Evolutionary conservation across 2,329 filamentous ascomycete species (phyloP), one percentile per base, ranked within the genome.

Genomic region (Capronia coronata): DNA sequence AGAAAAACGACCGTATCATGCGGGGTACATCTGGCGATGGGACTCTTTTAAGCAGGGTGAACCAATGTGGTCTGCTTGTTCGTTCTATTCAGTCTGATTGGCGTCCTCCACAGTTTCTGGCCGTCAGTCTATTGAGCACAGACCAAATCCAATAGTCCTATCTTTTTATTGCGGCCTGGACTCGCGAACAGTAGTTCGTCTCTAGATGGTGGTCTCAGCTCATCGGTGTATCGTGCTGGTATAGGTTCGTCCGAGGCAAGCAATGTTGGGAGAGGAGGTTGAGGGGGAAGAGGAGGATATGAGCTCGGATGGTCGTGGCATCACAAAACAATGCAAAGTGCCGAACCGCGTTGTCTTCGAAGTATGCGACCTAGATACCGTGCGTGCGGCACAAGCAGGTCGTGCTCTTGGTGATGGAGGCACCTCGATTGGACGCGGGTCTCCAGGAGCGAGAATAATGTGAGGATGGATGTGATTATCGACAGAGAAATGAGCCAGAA

Each of bases 381-480:
- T 51, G 50, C 34, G 32, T 43, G 37, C 30, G 38, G 48, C 45
- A 51, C 37, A 45, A 38, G 41, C 23, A 47, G 23, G 27, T 25
- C 44, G 21, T 40, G 44, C 48, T 46, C 49, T 53, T 51, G 29
- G 13, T 11, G 29, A 32, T 32, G n/a, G 7, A 40, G 23, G 43
- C 32, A 43, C 41, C 35, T 34, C 47, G 51, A 53, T 51, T 53
- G 47, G 53, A 37, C 40, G 37, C 47, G 27, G 49, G 14, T 42
- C n/a, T n/a, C 34, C 46, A 43, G 22, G 42, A 46, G 43, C 21
- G 46, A 35, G 18, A n/a, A n/a, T n/a, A n/a, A 38, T 38, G 49
- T 51, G 49, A 52, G 49, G 43, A n/a, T 52, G 43, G 40, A 49
- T 37, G 43, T n/a, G 39, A 52, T 41, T 44, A 51, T 40, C 25